A percentile compares a stretch with the other conserved stretches of the same genome.
Evolutionary conservation across 805 yeast genomes (phyloP).

Genomic region (Saturnispora diversa): DNA sequence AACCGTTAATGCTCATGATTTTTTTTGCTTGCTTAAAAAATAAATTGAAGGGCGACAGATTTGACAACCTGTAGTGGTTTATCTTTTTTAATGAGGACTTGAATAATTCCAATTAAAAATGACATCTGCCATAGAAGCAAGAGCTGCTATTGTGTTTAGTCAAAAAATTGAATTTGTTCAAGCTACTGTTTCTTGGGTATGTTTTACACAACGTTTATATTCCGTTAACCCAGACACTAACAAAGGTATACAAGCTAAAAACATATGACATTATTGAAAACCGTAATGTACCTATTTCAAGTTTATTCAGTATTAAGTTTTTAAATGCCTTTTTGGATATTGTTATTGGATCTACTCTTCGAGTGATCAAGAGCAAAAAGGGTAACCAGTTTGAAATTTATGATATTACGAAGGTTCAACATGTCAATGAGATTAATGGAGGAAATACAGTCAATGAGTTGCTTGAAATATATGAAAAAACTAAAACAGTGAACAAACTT

Average conservation of each 20-base stretch:
- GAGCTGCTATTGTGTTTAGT: conserved; percentile 3
- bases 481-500: no score
- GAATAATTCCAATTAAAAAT: neutral
- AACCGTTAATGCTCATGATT: no score
- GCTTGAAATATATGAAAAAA: no score
- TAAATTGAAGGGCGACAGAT: no score
- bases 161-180: conserved; percentile 7
- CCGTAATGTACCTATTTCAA: neutral
- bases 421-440: no score
- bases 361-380: neutral
- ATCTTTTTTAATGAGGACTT: no score
- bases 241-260: conserved; percentile 1
- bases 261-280: neutral
- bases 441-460: no score
- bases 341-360: conserved; percentile 1
- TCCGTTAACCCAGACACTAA: neutral
- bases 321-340: conserved; percentile 3
- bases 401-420: no score
- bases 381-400: neutral
- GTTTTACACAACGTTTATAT: neutral
- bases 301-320: neutral
- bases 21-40: no score
- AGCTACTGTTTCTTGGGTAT: conserved; percentile 12
- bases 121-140: conserved; percentile 2
- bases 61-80: no score